phyloP scores from a whole-genome alignment of 1,284 basidiomycete genomes.

The Apiotrichum akiyoshidainum region DNA sequence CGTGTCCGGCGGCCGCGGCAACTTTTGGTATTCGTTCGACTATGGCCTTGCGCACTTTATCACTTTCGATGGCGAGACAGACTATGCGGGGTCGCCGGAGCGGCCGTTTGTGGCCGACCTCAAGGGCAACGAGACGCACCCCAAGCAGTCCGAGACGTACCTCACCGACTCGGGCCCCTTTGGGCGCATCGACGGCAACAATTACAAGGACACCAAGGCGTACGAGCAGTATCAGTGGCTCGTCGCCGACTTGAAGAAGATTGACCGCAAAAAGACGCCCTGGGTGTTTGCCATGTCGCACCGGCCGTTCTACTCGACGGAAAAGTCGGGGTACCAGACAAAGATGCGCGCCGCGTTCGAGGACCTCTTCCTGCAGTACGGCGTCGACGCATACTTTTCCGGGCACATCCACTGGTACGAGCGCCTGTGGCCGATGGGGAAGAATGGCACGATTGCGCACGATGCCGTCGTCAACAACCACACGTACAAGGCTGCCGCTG shows the following conservation, averaged over 20 bases:
- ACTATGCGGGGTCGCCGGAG: conserved; percentile 27
- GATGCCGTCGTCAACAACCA: conserved; percentile 36
- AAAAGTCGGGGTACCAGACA: conserved; percentile 28
- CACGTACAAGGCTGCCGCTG: conserved; percentile 22
- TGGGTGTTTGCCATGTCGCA: conserved; percentile 48
- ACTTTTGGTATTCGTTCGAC: conserved; percentile 40
- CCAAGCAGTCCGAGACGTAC: conserved; percentile 9
- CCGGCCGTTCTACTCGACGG: conserved; percentile 34
- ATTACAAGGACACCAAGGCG: conserved; percentile 20
- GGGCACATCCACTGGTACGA: conserved; percentile 51
- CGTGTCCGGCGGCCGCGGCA: conserved; percentile 16
- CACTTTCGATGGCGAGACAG: conserved; percentile 27
- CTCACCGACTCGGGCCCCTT: conserved; percentile 16
- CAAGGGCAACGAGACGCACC: conserved; percentile 26
- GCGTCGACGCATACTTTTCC: conserved; percentile 41
- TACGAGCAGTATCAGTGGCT: conserved; percentile 34
- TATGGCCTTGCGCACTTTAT: conserved; percentile 31
- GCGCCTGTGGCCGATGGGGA: conserved; percentile 38
- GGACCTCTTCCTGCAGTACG: conserved; percentile 41
- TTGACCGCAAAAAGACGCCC: conserved; percentile 47
- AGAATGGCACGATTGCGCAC: conserved; percentile 31
- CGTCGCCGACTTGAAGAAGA: conserved; percentile 34
- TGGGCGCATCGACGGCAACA: conserved; percentile 18
- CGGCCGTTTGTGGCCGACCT: conserved; percentile 27
- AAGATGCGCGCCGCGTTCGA: conserved; percentile 46